Conservation (phyloP, 2,329 filamentous ascomycete genomes). For the Xylariales sp. region DNA sequence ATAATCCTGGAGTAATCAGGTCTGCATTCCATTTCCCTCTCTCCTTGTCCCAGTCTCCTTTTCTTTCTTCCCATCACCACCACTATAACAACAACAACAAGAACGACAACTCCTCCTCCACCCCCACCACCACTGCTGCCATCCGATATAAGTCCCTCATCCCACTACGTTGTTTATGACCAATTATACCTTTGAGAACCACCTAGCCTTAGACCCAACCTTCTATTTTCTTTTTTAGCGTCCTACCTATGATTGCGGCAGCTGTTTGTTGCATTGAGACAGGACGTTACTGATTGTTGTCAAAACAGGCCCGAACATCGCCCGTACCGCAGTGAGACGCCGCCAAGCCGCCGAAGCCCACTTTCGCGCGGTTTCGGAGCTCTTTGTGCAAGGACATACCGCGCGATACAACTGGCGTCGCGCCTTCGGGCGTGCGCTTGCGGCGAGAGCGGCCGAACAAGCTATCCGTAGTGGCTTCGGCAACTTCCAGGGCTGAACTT, state of each 20-base stretch:
- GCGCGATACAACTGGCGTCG: conserved; percentile 2
- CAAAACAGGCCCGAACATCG: conserved; percentile 10
- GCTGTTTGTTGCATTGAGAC: conserved; percentile 1
- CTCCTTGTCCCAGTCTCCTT: not conserved
- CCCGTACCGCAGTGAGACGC: not conserved
- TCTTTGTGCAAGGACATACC: conserved; percentile 2
- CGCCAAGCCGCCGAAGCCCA: not conserved
- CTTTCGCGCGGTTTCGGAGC: conserved; percentile 1
- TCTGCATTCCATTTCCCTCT: not conserved
- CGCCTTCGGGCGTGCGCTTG: conserved; percentile 3
- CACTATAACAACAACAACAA: not conserved
- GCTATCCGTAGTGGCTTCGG: conserved; percentile 4
- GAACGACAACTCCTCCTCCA: not conserved
- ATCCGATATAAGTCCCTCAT: conserved; percentile 2
- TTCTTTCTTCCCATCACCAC: conserved; percentile 3
- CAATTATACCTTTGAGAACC: conserved; percentile 1
- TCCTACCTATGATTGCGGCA: conserved; percentile 1
- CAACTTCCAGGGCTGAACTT: not conserved
- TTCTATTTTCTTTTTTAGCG: not conserved
- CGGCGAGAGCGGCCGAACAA: conserved; percentile 5
- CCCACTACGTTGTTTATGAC: conserved; percentile 1
- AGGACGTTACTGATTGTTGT: conserved; percentile 6
- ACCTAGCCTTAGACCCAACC: not conserved
- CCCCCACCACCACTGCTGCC: not conserved
- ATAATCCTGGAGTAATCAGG: conserved; percentile 2